Percentiles rank a stretch among this genome's conserved stretches.
These are phyloP conservation scores for Gastrodia elata DNA, from an alignment of 106 monocot genomes.

Conservation along the genomic window DNA sequence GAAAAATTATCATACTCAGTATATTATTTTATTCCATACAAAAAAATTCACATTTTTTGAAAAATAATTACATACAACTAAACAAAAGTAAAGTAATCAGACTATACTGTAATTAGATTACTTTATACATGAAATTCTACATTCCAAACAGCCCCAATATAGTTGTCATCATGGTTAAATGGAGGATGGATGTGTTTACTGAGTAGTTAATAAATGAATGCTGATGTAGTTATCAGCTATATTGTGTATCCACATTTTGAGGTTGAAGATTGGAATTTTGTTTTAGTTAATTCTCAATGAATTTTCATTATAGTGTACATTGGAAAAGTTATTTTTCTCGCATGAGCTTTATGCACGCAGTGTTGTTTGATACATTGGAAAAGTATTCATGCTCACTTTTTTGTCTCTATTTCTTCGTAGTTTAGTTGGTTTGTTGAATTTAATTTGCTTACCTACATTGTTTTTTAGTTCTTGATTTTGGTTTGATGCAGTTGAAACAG, in stretches of 20 bases:
- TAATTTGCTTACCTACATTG: neutral
- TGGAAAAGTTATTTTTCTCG: neutral
- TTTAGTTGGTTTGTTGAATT: neutral
- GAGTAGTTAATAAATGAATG: too few species aligned
- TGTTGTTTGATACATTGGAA: neutral
- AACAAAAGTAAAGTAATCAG: too few species aligned
- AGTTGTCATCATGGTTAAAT: neutral
- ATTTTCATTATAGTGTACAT: neutral
- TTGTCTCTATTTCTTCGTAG: neutral
- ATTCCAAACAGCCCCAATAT: neutral
- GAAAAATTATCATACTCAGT: too few species aligned
- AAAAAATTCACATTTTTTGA: too few species aligned
- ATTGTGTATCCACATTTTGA: neutral
- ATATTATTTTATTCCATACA: too few species aligned
- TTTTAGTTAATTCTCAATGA: neutral
- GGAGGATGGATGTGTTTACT: neutral
- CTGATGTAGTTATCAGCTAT: neutral
- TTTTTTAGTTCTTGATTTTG: slow-evolving; percentile 4
- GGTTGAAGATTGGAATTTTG: neutral
- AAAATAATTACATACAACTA: too few species aligned
- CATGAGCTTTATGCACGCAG: neutral
- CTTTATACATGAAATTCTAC: too few species aligned
- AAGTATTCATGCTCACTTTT: neutral
- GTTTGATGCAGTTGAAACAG: slow-evolving; percentile 65
- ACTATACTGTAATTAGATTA: too few species aligned